Evolutionary conservation across 2,329 filamentous ascomycete genomes (phyloP).

Genomic region (Davidsoniella virescens): DNA sequence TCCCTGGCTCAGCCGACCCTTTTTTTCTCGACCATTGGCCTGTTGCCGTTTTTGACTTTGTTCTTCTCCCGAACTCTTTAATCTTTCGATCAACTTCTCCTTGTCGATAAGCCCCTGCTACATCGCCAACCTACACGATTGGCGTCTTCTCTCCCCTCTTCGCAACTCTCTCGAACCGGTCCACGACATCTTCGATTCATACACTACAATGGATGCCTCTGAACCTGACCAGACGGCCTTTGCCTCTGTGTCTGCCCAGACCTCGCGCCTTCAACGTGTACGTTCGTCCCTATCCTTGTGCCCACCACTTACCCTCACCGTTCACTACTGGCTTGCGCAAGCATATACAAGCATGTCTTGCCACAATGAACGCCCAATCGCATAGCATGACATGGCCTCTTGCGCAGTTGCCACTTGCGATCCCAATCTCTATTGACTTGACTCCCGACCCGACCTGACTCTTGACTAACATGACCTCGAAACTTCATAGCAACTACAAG

Average conservation of each 20-base stretch:
- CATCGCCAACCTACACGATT: not conserved
- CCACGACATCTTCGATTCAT: not conserved
- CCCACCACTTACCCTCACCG: not conserved
- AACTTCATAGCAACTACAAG: constrained; percentile 64
- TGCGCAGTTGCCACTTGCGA: not conserved
- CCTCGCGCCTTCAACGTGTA: constrained; percentile 57
- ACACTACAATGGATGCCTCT: constrained; percentile 55
- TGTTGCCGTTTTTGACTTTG: too few relatives aligned
- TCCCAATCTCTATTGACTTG: not conserved
- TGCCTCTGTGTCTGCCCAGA: constrained; percentile 74
- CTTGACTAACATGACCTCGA: not conserved
- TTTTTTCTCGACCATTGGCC: too few relatives aligned
- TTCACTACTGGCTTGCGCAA: not conserved
- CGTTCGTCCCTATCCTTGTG: constrained; percentile 19
- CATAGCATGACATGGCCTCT: not conserved
- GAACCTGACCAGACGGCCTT: constrained; percentile 88
- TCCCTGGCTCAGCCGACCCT: too few relatives aligned
- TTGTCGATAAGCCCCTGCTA: not conserved
- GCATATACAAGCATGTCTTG: not conserved
- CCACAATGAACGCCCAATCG: too few relatives aligned
- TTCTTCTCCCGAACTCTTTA: not conserved
- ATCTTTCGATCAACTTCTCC: too few relatives aligned
- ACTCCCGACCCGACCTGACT: not conserved
- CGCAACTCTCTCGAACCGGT: not conserved
- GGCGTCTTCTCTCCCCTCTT: not conserved